Conservation (phyloP, 2,329 filamentous ascomycete species). For the Cladobotryum protrusum region DNA sequence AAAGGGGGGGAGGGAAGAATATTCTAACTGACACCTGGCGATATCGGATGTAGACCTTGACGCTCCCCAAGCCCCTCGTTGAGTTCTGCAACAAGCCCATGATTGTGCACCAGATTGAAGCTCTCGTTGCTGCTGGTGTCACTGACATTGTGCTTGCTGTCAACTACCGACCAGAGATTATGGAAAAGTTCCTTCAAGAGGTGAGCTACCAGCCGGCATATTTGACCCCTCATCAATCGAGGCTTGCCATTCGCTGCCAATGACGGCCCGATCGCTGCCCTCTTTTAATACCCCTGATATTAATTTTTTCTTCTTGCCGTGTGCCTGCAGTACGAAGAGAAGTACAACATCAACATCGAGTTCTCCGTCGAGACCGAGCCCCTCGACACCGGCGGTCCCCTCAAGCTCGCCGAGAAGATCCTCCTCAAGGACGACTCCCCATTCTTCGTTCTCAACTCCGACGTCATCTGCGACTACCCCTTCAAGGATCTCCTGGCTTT, state of each 20-base stretch:
- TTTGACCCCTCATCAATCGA: not conserved
- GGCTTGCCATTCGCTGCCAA: constrained; percentile 4
- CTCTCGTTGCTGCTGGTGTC: constrained; percentile 85
- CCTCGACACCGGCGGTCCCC: constrained; percentile 85
- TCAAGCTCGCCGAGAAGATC: constrained; percentile 91
- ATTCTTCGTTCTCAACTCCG: constrained; percentile 98
- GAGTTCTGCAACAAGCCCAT: constrained; percentile 99
- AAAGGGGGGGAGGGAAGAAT: not conserved
- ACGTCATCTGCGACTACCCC: constrained; percentile 96
- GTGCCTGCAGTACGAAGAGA: constrained; percentile 66
- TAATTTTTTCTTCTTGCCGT: constrained; percentile 2
- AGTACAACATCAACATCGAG: constrained; percentile 91
- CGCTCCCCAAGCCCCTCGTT: constrained; percentile 92
- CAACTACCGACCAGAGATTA: constrained; percentile 97
- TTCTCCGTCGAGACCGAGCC: constrained; percentile 97
- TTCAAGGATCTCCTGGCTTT: constrained; percentile 85
- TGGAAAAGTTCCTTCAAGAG: constrained; percentile 90
- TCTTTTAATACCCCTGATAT: not conserved
- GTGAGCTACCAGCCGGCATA: constrained; percentile 36
- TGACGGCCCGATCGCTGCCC: not conserved
- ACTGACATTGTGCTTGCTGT: constrained; percentile 97
- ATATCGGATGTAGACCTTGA: constrained; percentile 64
- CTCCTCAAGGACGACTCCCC: constrained; percentile 88
- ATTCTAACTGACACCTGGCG: constrained; percentile 18
- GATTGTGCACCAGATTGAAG: constrained; percentile 97